Percentiles rank a stretch among this genome's conserved stretches.
Evolutionary conservation across 345 rosid genomes (phyloP).

Genomic region (Salix purpurea): DNA sequence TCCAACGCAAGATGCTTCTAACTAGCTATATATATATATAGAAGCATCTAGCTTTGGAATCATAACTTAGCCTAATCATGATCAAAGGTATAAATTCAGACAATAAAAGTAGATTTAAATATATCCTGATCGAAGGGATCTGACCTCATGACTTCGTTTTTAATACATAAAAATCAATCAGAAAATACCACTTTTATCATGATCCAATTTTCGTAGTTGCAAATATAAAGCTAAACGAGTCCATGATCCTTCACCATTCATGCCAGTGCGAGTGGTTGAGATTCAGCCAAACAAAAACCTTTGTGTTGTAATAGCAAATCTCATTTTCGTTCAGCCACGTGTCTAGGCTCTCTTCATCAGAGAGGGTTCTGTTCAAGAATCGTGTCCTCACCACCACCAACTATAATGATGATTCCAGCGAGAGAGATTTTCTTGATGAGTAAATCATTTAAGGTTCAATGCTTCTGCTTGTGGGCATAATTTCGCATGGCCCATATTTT

Average conservation of each 20-base stretch:
- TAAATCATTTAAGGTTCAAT: constrained; percentile 19
- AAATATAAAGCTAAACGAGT: background rate
- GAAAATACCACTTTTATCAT: no score
- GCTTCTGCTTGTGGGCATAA: constrained; percentile 19
- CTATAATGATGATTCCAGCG: constrained; percentile 20
- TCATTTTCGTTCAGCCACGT: constrained; percentile 12
- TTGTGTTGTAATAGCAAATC: background rate
- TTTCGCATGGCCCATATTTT: constrained; percentile 14
- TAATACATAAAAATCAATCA: no score
- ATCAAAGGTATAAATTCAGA: no score
- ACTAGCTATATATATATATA: no score
- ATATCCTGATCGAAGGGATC: no score
- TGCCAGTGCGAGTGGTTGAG: constrained; percentile 14
- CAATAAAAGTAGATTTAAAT: no score
- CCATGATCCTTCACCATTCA: background rate
- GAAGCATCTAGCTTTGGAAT: no score
- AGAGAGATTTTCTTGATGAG: background rate
- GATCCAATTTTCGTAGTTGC: background rate
- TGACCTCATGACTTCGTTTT: no score
- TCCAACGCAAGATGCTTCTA: no score
- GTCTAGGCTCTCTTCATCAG: background rate
- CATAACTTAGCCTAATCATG: no score
- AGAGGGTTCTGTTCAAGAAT: constrained; percentile 1
- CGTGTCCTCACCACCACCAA: constrained; percentile 24
- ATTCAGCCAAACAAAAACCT: background rate